Base-by-base conservation (phyloP, 805 yeast species). In the Kluyveromyces lactis region DNA sequence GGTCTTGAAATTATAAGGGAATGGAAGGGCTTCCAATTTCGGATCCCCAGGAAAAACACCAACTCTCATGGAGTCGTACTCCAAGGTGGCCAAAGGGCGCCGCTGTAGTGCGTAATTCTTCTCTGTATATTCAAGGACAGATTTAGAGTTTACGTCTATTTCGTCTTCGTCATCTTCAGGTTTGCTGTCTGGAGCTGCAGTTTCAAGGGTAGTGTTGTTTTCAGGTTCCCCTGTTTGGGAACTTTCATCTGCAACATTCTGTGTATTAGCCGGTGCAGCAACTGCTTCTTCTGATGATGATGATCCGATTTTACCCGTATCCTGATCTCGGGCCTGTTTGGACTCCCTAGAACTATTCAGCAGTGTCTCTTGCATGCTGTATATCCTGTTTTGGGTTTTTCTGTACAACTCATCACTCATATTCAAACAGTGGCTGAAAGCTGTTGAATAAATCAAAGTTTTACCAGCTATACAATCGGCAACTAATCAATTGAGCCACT, bases 291-390 rank as follows among this genome's bases (percentile, higher is more conserved):
- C 24, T 21, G 24, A 6, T 9, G 9, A 6, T 21, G 6, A 6
- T 6, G 24, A 6, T 21, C 9, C 24, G 8, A 9, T 6, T 9
- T 21, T 12, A 8, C 21, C 37, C 4, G 6, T 19, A 10, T 26
- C 21, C 16, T 34, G 15, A 8, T 18, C 15, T 17, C n/a, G 13
- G 11, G 13, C 16, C 30, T 27, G 30, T 15, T 11, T 27, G 4
- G n/a, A 18, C 26, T 39, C 38, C 24, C 43, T 46, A 1, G 55
- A 35, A 3, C 60, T 54, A 32, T 59, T 58, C 31, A 60, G 39
- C 15, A 61, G 49, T 4, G 63, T 59, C 32, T 58, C 63, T 35
- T 61, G 66, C 17, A 61, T 37, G 15, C 52, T 49, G 31, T 52
- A 52, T 9, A 61, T 61, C 26, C 56, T 56, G 5, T 56, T 52